Evolutionary conservation across 768 basidiomycete genomes (phyloP).

Genomic region (Auriscalpium orientale): DNA sequence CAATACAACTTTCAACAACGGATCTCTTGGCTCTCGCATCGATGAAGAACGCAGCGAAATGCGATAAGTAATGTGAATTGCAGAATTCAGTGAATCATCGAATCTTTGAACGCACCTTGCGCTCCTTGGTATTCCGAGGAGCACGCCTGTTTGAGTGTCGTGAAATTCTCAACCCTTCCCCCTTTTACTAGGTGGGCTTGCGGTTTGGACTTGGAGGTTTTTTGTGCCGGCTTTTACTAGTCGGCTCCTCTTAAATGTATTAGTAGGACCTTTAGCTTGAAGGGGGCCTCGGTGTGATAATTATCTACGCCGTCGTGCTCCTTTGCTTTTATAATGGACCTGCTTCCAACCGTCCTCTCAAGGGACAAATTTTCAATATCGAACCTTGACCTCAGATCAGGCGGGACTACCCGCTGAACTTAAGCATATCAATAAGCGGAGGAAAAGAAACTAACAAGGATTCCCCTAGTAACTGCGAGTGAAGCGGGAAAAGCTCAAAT

Average conservation of each 20-base stretch:
- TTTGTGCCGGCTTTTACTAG: slow-evolving; percentile 24
- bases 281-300: slow-evolving; percentile 45
- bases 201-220: slow-evolving; percentile 36
- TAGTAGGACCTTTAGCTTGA: slow-evolving; percentile 1
- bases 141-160: no score
- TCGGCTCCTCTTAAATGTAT: slow-evolving; percentile 21
- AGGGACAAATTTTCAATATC: slow-evolving; percentile 25
- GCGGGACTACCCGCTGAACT: slow-evolving; percentile 81
- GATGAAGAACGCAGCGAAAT: no score
- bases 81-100: no score
- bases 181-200: slow-evolving; percentile 39
- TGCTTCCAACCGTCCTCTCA: slow-evolving; percentile 18
- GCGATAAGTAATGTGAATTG: no score
- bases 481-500: slow-evolving; percentile 52
- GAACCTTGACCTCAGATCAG: slow-evolving; percentile 63
- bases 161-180: slow-evolving; percentile 17
- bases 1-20: no score
- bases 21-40: no score
- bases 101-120: no score
- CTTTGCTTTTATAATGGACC: slow-evolving; percentile 22
- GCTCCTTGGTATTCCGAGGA: no score
- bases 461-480: slow-evolving; percentile 85
- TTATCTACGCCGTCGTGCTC: slow-evolving; percentile 33
- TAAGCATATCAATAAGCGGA: slow-evolving; percentile 88
- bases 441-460: slow-evolving; percentile 90